Percentiles rank a stretch among this genome's conserved stretches.
These are phyloP conservation scores for Knoxdaviesia proteae DNA, from an alignment of 2,329 filamentous ascomycete species.

Conservation along the genomic window DNA sequence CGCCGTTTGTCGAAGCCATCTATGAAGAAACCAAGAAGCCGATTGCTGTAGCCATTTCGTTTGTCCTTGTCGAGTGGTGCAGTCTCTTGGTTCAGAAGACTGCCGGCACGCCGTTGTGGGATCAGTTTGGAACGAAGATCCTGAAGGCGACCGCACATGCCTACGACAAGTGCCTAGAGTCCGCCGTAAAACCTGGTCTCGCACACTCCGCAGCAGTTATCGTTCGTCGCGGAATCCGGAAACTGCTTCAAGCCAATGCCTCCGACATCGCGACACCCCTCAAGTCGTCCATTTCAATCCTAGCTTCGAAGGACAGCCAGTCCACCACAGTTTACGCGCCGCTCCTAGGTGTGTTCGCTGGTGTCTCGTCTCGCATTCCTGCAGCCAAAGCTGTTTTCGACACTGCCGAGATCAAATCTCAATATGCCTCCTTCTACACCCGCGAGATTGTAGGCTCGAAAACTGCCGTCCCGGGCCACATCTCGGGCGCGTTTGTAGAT, in stretches of 20 bases:
- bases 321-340: conserved; percentile 50
- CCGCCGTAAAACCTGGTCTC: conserved; percentile 41
- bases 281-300: conserved; percentile 36
- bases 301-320: conserved; percentile 47
- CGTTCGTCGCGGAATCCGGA: conserved; percentile 60
- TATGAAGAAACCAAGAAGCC: conserved; percentile 56
- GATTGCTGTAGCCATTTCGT: conserved; percentile 62
- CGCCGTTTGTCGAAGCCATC: conserved; percentile 44
- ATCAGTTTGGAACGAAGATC: conserved; percentile 41
- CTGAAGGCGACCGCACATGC: conserved; percentile 49
- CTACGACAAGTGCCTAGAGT: conserved; percentile 56
- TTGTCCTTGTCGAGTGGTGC: conserved; percentile 82
- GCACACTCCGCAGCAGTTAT: conserved; percentile 55
- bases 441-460: conserved; percentile 72
- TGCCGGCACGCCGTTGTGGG: conserved; percentile 39
- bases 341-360: conserved; percentile 69
- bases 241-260: conserved; percentile 39
- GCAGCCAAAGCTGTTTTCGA: conserved; percentile 41
- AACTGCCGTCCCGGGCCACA: conserved; percentile 45
- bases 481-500: conserved; percentile 53
- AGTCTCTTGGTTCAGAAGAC: conserved; percentile 57
- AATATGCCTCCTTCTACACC: conserved; percentile 64
- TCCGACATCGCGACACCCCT: conserved; percentile 39
- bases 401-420: conserved; percentile 33
- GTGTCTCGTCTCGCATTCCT: conserved; percentile 57